Percentiles rank a stretch among this genome's conserved stretches.
These are phyloP conservation scores for Acephala macrosclerotiorum DNA, from an alignment of 2,329 filamentous ascomycete species.

Conservation along the genomic window DNA sequence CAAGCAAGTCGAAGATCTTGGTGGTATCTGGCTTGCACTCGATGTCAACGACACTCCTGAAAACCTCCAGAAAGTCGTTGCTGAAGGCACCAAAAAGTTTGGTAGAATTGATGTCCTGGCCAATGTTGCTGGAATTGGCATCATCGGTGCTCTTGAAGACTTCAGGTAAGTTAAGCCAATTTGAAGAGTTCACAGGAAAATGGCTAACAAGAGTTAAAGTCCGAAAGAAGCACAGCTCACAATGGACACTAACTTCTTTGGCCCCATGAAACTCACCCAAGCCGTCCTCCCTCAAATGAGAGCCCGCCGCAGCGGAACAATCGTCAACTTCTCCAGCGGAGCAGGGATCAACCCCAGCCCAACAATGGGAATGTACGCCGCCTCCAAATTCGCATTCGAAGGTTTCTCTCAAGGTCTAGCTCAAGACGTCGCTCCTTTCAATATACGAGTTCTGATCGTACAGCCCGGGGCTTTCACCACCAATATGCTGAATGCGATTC, in stretches of 20 bases:
- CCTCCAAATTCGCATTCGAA: conserved; percentile 53
- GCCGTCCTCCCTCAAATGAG: conserved; percentile 34
- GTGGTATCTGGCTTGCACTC: conserved; percentile 40
- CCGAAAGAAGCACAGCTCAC: conserved; percentile 30
- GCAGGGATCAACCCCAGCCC: conserved; percentile 44
- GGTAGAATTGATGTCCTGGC: conserved; percentile 44
- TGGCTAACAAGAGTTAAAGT: conserved; percentile 9
- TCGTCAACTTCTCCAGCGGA: conserved; percentile 36
- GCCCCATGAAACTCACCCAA: conserved; percentile 30
- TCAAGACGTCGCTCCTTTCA: conserved; percentile 53
- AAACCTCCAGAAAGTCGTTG: conserved; percentile 19
- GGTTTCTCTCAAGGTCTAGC: conserved; percentile 53
- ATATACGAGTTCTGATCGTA: conserved; percentile 52
- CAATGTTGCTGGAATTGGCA: conserved; percentile 36
- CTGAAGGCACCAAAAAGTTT: conserved; percentile 49
- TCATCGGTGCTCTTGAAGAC: conserved; percentile 56
- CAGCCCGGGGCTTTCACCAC: conserved; percentile 51
- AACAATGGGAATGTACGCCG: conserved; percentile 53
- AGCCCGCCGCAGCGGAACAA: conserved; percentile 27
- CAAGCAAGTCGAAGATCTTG: conserved; percentile 35
- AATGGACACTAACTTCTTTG: conserved; percentile 38
- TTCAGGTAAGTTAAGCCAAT: conserved; percentile 25
- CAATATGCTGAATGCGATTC: conserved; percentile 50
- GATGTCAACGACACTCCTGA: conserved; percentile 29
- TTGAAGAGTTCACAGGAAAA: not conserved